Percentiles rank a stretch among this genome's conserved stretches.
Evolutionary conservation across 306 rosid genomes (phyloP).

Genomic region (Corylus heterophylla): DNA sequence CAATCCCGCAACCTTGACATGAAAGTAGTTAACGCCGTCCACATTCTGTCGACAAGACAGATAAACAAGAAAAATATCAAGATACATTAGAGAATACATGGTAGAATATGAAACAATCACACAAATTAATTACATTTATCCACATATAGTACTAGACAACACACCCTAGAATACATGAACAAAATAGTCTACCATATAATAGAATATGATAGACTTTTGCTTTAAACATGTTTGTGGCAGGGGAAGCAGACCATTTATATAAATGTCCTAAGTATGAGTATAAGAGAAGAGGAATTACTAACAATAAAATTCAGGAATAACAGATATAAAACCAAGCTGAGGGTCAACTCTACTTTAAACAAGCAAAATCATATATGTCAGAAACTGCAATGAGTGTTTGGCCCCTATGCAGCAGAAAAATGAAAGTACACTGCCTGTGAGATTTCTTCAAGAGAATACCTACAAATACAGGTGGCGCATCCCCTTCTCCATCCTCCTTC

Average conservation of each 20-base stretch:
- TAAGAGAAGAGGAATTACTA: neutral
- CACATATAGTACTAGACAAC: constrained; percentile 1
- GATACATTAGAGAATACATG: neutral
- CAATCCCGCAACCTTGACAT: constrained; percentile 87
- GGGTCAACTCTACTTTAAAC: neutral
- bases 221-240: neutral
- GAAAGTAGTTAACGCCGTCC: constrained; percentile 94
- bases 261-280: neutral
- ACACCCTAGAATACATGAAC: neutral
- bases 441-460: constrained; percentile 46
- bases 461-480: constrained; percentile 95
- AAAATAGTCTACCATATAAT: neutral
- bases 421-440: constrained; percentile 2
- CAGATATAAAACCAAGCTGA: neutral
- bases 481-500: constrained; percentile 85
- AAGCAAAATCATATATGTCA: neutral
- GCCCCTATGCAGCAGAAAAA: neutral
- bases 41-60: constrained; percentile 47
- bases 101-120: neutral
- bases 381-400: neutral
- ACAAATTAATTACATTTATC: neutral
- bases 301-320: neutral
- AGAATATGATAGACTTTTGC: neutral
- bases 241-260: neutral
- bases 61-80: constrained; percentile 13